Evolutionary conservation across 805 yeast species (phyloP), one percentile per base, ranked within the genome.

Genomic region (Candida takata): DNA sequence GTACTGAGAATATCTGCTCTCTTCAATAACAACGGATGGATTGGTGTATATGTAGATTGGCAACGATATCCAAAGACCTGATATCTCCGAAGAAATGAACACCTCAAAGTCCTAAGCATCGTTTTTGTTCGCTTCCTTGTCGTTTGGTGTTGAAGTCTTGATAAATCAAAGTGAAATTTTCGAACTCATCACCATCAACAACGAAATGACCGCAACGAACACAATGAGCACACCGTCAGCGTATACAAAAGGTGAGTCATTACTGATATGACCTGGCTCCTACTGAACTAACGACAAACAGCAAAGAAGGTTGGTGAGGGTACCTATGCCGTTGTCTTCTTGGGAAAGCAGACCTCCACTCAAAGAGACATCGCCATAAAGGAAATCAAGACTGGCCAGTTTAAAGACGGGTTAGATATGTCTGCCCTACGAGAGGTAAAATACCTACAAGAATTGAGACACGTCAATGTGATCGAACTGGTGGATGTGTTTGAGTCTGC

Each of bases 231-330:
- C 14, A 16, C 15, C 10, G 31, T 18, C 31, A 24, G 25, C 26
- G 13, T 37, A 34, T 34, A 34, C 35, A 4, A 37, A 31, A 32
- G 31, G 32, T 20, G n/a, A 6, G 21, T 25, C 11, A 5, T 19
- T 21, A 13, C 16, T 8, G 5, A 19, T 6, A 10, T 9, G 14
- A 16, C 17, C 2, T 17, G 7, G 11, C 15, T 16, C 16, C 13
- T 11, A 10, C n/a, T 6, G 9, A 9, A 29, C 31, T 29, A 29
- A 29, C 31, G 13, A 24, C 32, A 37, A 4, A 37, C 37, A 41
- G 95, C 87, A 38, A 77, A 74, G 46, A 88, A 87, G 55, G 97
- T 92, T 20, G 99, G 99, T 54, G 99, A 92, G 62, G 99, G 99
- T 61, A 92, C 99, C 0, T 92, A 90, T 64, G 99, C 99, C 31